Percentiles rank a stretch among this genome's conserved stretches.
Evolutionary conservation across 148 eudicot species (phyloP).

Genomic region (Salicornia ramosissima): DNA sequence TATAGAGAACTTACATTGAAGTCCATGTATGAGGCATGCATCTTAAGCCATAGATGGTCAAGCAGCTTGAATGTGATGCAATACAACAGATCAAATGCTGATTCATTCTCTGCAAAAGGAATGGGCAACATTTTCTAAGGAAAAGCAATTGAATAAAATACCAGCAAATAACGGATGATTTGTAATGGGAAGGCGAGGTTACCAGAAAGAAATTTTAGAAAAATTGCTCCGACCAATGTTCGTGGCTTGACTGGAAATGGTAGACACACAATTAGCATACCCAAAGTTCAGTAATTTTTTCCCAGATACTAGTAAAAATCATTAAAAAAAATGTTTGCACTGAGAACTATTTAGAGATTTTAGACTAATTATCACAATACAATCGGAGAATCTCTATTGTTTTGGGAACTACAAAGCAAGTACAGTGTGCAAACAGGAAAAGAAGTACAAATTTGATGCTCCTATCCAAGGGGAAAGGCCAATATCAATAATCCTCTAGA

Average conservation of each 20-base stretch:
- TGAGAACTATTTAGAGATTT: neutral
- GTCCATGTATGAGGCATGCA: slow-evolving; percentile 99
- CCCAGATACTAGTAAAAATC: neutral
- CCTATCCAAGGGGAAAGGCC: neutral
- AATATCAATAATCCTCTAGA: neutral
- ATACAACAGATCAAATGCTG: slow-evolving; percentile 88
- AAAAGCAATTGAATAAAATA: neutral
- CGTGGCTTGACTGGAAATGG: slow-evolving; percentile 65
- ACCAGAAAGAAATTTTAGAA: slow-evolving; percentile 83
- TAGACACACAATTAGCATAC: slow-evolving; percentile 13
- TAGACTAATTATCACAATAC: neutral
- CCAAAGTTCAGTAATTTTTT: neutral
- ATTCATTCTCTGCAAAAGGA: slow-evolving; percentile 63
- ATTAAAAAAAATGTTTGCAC: neutral
- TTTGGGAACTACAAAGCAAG: neutral
- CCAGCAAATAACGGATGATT: neutral
- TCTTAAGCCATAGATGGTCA: slow-evolving; percentile 87
- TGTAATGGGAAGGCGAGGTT: slow-evolving; percentile 13
- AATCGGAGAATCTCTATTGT: neutral
- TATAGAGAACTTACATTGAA: slow-evolving; percentile 68
- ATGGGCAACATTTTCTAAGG: neutral
- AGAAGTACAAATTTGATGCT: neutral
- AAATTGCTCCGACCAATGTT: slow-evolving; percentile 72
- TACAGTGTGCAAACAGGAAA: neutral
- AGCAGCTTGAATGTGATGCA: slow-evolving; percentile 92